Evolutionary conservation across 495 filamentous ascomycete species (phyloP).

Genomic region (Penicillium maclennaniae): DNA sequence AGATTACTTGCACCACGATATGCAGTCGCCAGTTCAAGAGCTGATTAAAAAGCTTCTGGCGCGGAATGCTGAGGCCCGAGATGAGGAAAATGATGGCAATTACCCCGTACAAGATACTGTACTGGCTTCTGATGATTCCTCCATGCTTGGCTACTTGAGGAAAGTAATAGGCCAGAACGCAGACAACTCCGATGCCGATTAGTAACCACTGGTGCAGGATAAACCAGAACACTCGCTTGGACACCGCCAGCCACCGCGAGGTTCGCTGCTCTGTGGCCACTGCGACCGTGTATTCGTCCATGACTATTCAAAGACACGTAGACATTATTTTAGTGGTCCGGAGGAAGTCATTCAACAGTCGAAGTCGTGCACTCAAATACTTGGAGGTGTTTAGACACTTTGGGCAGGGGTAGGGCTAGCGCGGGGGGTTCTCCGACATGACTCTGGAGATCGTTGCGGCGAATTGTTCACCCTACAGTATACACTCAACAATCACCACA

Average conservation of each 20-base stretch:
- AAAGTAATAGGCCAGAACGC: conserved; percentile 50
- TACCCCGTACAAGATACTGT: conserved; percentile 51
- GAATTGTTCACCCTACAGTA: conserved; percentile 9
- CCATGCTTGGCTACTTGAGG: conserved; percentile 51
- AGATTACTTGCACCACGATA: conserved; percentile 46
- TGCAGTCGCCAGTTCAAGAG: conserved; percentile 52
- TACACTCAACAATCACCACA: background rate
- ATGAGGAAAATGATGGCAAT: conserved; percentile 53
- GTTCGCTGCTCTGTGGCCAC: background rate
- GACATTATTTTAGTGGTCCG: background rate
- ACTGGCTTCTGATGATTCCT: conserved; percentile 50
- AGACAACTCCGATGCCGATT: conserved; percentile 50
- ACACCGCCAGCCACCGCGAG: conserved; percentile 8
- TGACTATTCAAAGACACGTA: background rate
- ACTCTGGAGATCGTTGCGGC: conserved; percentile 13
- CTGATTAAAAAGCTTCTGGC: conserved; percentile 47
- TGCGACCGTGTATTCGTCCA: conserved; percentile 8
- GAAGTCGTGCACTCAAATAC: background rate
- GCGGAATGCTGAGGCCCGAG: conserved; percentile 50
- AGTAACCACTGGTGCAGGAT: conserved; percentile 54
- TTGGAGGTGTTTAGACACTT: background rate
- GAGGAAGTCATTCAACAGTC: background rate
- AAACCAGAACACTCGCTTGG: conserved; percentile 27
- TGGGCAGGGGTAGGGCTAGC: conserved; percentile 15
- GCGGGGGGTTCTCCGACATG: conserved; percentile 20